Evolutionary conservation across 108 stramenopile species (phyloP).

Genomic region (Nitzschia sp.): DNA sequence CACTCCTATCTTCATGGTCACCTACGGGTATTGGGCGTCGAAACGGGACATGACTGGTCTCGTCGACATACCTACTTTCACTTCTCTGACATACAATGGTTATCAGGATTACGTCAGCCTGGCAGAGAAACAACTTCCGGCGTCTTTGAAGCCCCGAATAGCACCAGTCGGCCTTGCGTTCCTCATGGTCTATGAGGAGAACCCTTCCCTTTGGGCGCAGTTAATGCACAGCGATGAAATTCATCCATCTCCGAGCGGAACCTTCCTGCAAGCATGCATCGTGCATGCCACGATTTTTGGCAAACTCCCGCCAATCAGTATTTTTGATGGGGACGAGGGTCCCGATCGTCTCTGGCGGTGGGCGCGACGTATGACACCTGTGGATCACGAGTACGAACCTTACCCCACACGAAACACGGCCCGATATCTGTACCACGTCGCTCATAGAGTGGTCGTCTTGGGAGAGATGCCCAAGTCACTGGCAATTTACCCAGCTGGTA

Average conservation of each 20-base stretch:
- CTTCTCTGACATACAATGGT: conserved; percentile 44
- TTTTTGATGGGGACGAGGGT: conserved; percentile 4
- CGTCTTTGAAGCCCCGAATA: conserved; percentile 32
- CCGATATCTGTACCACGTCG: conserved; percentile 47
- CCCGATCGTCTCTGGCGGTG: conserved; percentile 23
- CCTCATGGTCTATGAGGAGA: conserved; percentile 46
- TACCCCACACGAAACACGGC: conserved; percentile 30
- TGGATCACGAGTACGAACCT: conserved; percentile 26
- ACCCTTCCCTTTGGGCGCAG: conserved; percentile 32
- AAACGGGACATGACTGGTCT: conserved; percentile 44
- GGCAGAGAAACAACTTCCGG: conserved; percentile 19
- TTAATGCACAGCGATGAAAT: conserved; percentile 50
- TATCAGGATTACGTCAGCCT: conserved; percentile 38
- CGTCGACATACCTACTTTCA: conserved; percentile 43
- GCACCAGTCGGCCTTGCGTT: conserved; percentile 54
- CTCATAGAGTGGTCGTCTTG: conserved; percentile 29
- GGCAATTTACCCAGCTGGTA: neutral
- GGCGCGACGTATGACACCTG: conserved; percentile 43
- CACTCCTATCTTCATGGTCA: conserved; percentile 40
- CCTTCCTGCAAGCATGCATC: conserved; percentile 40
- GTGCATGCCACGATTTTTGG: conserved; percentile 45
- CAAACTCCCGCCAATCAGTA: conserved; percentile 23
- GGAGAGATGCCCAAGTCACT: conserved; percentile 21
- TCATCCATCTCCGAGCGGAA: conserved; percentile 43
- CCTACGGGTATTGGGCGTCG: conserved; percentile 34